phyloP scores from a whole-genome alignment of 306 rosid genomes.

The Gleditsia sinensis region DNA sequence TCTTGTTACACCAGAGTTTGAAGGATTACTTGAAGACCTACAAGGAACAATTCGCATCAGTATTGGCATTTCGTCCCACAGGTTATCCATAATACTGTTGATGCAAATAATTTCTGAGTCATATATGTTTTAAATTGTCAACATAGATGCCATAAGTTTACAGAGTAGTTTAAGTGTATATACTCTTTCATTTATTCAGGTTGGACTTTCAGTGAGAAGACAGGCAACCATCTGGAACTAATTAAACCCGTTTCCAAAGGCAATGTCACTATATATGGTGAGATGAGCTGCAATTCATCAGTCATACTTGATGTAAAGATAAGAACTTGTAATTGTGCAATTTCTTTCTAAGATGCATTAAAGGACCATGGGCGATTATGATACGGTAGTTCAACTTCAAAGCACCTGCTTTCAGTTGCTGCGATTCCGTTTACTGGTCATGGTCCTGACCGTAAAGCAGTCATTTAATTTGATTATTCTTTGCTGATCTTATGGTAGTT shows the following conservation, averaged over 20 bases:
- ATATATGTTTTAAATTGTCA: conserved; percentile 9
- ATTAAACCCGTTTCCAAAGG: conserved; percentile 54
- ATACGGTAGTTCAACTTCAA: neutral
- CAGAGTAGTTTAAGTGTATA: neutral
- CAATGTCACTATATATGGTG: conserved; percentile 57
- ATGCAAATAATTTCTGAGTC: conserved; percentile 15
- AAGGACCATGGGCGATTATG: neutral
- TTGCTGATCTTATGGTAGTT: neutral
- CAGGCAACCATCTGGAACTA: conserved; percentile 47
- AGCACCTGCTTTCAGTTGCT: neutral
- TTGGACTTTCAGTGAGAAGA: conserved; percentile 59
- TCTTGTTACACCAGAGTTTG: conserved; percentile 39
- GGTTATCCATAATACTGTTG: conserved; percentile 36
- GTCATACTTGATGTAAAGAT: conserved; percentile 26
- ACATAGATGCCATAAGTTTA: neutral
- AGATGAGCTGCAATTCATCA: conserved; percentile 31
- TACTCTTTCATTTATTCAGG: conserved; percentile 35
- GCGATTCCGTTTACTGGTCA: conserved; percentile 25
- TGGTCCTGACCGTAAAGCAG: conserved; percentile 8
- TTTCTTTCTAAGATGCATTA: neutral
- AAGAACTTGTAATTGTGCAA: conserved; percentile 14
- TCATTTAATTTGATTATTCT: conserved; percentile 8
- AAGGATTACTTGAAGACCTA: conserved; percentile 55
- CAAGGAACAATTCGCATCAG: conserved; percentile 46
- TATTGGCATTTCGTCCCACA: conserved; percentile 65